phyloP scores from a whole-genome alignment of 441 rosid species.

The Macaranga tanarius region DNA sequence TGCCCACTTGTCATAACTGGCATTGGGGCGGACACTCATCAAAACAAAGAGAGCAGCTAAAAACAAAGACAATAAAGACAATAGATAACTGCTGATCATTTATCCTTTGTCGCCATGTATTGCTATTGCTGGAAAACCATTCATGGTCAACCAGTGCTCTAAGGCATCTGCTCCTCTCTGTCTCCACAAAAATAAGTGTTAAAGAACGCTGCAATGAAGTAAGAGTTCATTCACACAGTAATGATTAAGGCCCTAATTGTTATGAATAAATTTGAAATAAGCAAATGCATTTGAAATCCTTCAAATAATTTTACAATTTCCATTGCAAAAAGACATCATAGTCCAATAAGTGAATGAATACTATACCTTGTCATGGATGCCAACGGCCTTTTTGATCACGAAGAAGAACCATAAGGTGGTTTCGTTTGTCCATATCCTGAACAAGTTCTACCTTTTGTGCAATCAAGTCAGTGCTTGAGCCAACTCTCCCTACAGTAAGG shows the following conservation, averaged over 20 bases:
- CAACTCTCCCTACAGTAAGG: slow-evolving; percentile 87
- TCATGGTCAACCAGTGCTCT: slow-evolving; percentile 61
- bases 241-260: not conserved
- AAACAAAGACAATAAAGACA: not conserved
- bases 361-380: slow-evolving; percentile 58
- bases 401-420: slow-evolving; percentile 72
- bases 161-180: slow-evolving; percentile 74
- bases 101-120: slow-evolving; percentile 87
- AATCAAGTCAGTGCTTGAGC: slow-evolving; percentile 87
- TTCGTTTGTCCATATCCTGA: slow-evolving; percentile 79
- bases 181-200: slow-evolving; percentile 86
- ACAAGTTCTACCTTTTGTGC: slow-evolving; percentile 77
- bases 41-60: not conserved
- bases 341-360: not conserved
- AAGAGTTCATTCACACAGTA: not conserved
- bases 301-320: not conserved
- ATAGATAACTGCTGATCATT: slow-evolving; percentile 27
- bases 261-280: not conserved
- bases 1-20: slow-evolving; percentile 51
- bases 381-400: slow-evolving; percentile 61
- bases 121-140: slow-evolving; percentile 71
- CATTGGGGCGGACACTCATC: slow-evolving; percentile 41
- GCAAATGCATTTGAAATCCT: not conserved
- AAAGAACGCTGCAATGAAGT: slow-evolving; percentile 51
- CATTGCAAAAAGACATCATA: not conserved